A percentile compares a stretch with the other conserved stretches of the same genome.
Conservation (phyloP, 1,139 yeast genomes). For the Candida pseudocylindracea region DNA sequence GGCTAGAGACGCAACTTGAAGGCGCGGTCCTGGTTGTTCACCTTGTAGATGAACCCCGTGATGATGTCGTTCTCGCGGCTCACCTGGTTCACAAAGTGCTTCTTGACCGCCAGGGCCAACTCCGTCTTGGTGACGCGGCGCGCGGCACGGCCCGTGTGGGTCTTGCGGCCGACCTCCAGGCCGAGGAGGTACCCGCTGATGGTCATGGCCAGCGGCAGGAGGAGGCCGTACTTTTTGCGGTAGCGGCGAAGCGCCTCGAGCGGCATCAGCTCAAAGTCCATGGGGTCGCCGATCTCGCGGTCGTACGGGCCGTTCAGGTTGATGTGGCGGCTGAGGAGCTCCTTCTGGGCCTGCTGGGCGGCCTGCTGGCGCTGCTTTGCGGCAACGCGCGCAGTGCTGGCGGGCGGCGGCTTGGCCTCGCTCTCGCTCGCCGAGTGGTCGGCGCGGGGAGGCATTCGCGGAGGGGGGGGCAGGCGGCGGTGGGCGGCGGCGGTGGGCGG, state of each 20-base stretch:
- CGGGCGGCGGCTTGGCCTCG: too few relatives aligned
- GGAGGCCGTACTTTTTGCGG: constrained; percentile 23
- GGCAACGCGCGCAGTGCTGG: too few relatives aligned
- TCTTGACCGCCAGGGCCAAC: constrained; percentile 30
- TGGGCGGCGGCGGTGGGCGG: too few relatives aligned
- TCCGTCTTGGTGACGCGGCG: constrained; percentile 27
- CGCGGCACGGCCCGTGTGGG: constrained; percentile 16
- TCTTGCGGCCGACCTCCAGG: constrained; percentile 42
- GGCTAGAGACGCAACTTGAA: constrained; percentile 11
- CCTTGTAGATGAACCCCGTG: constrained; percentile 59
- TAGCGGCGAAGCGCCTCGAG: constrained; percentile 33
- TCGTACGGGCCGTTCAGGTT: constrained; percentile 45
- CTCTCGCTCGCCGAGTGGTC: too few relatives aligned
- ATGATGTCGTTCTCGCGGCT: constrained; percentile 59
- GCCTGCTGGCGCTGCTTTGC: not conserved
- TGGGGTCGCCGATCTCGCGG: constrained; percentile 20
- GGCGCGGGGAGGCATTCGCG: too few relatives aligned
- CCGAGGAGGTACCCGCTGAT: constrained; percentile 37
- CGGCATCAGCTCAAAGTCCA: constrained; percentile 39
- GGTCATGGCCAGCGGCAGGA: constrained; percentile 27
- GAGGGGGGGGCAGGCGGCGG: too few relatives aligned
- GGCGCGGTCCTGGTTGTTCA: constrained; percentile 35
- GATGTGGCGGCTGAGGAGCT: constrained; percentile 31
- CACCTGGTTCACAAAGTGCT: constrained; percentile 38
- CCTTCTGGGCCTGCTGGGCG: constrained; percentile 22